phyloP scores from a whole-genome alignment of 352 stramenopile species.

The Thalassiosira mediterranea region DNA sequence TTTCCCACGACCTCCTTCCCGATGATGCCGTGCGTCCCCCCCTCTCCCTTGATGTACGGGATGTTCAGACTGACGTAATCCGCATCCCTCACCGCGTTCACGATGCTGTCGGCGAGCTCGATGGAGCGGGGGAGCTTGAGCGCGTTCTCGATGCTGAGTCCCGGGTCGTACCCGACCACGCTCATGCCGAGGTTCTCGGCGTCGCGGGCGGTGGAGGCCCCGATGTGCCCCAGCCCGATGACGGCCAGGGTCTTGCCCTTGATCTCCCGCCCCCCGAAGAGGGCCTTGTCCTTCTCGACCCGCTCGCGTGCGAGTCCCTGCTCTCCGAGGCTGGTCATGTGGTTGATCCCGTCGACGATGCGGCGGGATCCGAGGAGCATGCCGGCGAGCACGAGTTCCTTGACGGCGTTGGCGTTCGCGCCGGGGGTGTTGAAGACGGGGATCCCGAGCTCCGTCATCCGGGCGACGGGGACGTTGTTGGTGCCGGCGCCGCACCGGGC shows the following conservation, averaged over 20 bases:
- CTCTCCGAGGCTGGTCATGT: constrained; percentile 82
- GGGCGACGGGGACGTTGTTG: constrained; percentile 83
- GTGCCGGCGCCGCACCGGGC: constrained; percentile 84
- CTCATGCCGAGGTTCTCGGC: constrained; percentile 94
- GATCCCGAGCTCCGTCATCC: constrained; percentile 88
- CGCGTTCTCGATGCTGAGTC: constrained; percentile 75
- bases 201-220: constrained; percentile 89
- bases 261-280: constrained; percentile 85
- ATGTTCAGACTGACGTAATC: constrained; percentile 97
- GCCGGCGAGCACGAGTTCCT: constrained; percentile 92
- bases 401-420: constrained; percentile 93
- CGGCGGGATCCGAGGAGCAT: constrained; percentile 83
- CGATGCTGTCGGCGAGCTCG: constrained; percentile 68
- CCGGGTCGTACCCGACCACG: constrained; percentile 77
- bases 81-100: constrained; percentile 89
- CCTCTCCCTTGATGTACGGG: constrained; percentile 90
- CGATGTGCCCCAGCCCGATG: constrained; percentile 93
- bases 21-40: constrained; percentile 83
- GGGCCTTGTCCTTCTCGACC: constrained; percentile 86
- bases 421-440: constrained; percentile 96
- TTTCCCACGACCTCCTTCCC: constrained; percentile 85
- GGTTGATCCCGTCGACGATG: constrained; percentile 83
- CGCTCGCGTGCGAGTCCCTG: constrained; percentile 76
- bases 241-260: constrained; percentile 92
- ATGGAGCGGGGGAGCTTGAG: constrained; percentile 72